Percentiles rank a stretch among this genome's conserved stretches.
phyloP scores from a whole-genome alignment of 345 rosid species.

The Arabis alpina region DNA sequence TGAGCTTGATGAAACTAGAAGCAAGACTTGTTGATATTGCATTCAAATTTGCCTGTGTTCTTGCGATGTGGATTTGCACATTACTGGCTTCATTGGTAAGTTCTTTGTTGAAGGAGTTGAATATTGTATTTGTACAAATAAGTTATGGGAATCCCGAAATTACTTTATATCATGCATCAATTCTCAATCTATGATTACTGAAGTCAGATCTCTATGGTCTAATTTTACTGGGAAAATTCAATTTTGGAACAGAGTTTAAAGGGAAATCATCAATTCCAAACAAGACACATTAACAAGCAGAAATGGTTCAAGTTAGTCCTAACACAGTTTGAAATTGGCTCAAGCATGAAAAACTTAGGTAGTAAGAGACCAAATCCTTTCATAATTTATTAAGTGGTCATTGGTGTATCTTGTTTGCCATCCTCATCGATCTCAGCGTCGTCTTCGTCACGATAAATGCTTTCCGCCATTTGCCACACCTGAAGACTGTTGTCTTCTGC shows the following conservation, averaged over 20 bases:
- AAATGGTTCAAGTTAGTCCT: constrained; percentile 8
- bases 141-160: neutral
- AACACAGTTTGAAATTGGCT: neutral
- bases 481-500: constrained; percentile 81
- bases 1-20: constrained; percentile 6
- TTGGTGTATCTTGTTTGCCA: constrained; percentile 15
- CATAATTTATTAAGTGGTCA: neutral
- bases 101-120: no score
- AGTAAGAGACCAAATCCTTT: constrained; percentile 6
- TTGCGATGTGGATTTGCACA: constrained; percentile 3
- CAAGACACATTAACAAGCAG: neutral
- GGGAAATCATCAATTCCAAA: constrained; percentile 5
- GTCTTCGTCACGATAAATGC: constrained; percentile 68
- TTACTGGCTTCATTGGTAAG: no score
- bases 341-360: neutral
- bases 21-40: constrained; percentile 36
- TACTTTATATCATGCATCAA: no score
- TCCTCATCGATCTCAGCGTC: constrained; percentile 34
- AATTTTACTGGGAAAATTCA: neutral
- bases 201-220: neutral
- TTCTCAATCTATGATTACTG: no score
- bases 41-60: neutral
- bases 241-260: neutral
- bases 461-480: constrained; percentile 84
- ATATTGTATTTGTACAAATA: neutral